Conservation (phyloP, 1,284 basidiomycete genomes). For the Cystobasidium pallidum region DNA sequence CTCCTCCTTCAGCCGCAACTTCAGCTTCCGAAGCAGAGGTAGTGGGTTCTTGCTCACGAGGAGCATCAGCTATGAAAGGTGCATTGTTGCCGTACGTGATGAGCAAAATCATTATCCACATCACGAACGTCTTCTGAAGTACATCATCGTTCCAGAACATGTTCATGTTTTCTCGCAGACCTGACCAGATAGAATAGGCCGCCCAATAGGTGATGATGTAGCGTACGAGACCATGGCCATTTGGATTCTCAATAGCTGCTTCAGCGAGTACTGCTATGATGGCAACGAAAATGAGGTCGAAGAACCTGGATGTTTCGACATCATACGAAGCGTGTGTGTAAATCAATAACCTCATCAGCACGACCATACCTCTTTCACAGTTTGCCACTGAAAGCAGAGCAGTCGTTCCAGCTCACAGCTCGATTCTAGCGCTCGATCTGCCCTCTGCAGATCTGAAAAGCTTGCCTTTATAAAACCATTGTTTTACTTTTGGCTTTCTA, state of each 20-base stretch:
- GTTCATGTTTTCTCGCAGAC: conserved; percentile 33
- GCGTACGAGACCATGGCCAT: conserved; percentile 21
- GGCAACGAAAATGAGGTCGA: conserved; percentile 31
- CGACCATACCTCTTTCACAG: no score
- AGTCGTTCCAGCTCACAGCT: conserved; percentile 12
- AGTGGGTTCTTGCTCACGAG: not conserved
- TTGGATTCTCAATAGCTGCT: conserved; percentile 25
- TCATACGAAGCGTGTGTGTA: no score
- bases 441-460: conserved; percentile 33
- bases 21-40: not conserved
- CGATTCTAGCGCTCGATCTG: conserved; percentile 24
- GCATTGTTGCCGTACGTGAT: conserved; percentile 32
- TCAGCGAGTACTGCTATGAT: conserved; percentile 33
- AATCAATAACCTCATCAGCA: no score
- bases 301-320: conserved; percentile 10
- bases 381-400: not conserved
- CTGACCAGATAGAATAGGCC: conserved; percentile 25
- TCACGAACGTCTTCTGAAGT: conserved; percentile 25
- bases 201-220: conserved; percentile 31
- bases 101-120: conserved; percentile 38
- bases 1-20: not conserved
- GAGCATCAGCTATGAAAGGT: conserved; percentile 17
- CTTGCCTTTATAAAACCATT: conserved; percentile 29
- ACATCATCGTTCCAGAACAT: conserved; percentile 42
- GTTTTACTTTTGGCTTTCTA: conserved; percentile 27